These are phyloP conservation scores for Aphanomyces stellatus DNA, from an alignment of 352 stramenopile genomes.

Conservation along the genomic window DNA sequence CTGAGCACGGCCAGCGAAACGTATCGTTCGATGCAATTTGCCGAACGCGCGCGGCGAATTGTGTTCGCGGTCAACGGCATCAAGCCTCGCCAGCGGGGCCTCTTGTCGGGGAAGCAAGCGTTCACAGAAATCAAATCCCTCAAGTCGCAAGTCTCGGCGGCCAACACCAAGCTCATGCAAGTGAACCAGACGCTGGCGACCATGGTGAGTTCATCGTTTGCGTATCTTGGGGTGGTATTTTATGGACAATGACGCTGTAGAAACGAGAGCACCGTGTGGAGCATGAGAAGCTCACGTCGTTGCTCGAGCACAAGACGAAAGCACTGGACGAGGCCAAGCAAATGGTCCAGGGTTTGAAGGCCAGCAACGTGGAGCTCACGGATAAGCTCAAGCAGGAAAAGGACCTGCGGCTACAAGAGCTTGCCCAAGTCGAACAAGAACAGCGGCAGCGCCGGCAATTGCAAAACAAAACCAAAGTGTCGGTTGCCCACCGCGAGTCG, in stretches of 20 bases:
- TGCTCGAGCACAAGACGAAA: slow-evolving; percentile 73
- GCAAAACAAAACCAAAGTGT: slow-evolving; percentile 57
- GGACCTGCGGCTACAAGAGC: slow-evolving; percentile 52
- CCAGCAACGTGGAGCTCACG: slow-evolving; percentile 53
- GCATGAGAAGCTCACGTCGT: slow-evolving; percentile 78
- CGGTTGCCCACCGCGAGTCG: slow-evolving; percentile 51
- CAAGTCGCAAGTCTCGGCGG: slow-evolving; percentile 86
- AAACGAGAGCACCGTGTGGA: slow-evolving; percentile 91
- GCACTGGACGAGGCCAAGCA: slow-evolving; percentile 66
- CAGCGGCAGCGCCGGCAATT: slow-evolving; percentile 53
- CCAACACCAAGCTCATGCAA: slow-evolving; percentile 76
- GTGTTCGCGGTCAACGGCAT: slow-evolving; percentile 54
- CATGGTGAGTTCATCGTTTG: slow-evolving; percentile 66
- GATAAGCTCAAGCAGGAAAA: slow-evolving; percentile 63
- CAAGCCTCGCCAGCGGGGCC: slow-evolving; percentile 28
- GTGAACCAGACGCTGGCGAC: slow-evolving; percentile 86
- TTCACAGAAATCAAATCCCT: slow-evolving; percentile 92
- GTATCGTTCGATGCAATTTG: slow-evolving; percentile 82
- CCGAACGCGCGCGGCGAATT: slow-evolving; percentile 69
- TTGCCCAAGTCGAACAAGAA: slow-evolving; percentile 56
- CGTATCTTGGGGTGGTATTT: slow-evolving; percentile 11
- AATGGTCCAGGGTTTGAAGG: slow-evolving; percentile 48
- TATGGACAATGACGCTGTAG: slow-evolving; percentile 29
- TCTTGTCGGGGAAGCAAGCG: slow-evolving; percentile 88
- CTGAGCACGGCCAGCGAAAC: slow-evolving; percentile 78